Evolutionary conservation across 2,329 filamentous ascomycete species (phyloP).

Genomic region (Fusarium palustre): DNA sequence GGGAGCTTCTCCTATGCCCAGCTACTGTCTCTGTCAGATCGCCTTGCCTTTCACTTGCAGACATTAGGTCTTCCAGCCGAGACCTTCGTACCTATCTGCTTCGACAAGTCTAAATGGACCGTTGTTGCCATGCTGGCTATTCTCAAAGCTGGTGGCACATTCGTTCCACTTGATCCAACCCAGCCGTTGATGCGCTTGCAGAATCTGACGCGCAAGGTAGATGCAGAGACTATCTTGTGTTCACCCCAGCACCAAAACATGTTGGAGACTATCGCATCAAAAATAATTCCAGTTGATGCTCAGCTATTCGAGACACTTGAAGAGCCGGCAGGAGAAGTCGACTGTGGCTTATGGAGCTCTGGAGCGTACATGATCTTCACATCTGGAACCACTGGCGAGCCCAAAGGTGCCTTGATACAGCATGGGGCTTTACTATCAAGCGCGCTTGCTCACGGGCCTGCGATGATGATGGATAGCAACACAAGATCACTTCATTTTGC

Average conservation of each 20-base stretch:
- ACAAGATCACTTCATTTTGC: conserved; percentile 52
- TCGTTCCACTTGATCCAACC: conserved; percentile 41
- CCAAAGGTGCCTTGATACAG: conserved; percentile 40
- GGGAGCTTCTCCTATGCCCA: conserved; percentile 57
- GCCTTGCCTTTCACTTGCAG: conserved; percentile 48
- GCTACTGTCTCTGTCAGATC: conserved; percentile 54
- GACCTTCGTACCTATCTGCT: conserved; percentile 45
- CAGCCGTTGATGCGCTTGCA: conserved; percentile 37
- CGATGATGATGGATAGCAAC: conserved; percentile 40
- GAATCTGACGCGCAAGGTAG: conserved; percentile 29
- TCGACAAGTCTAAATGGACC: conserved; percentile 49
- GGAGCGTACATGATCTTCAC: conserved; percentile 45
- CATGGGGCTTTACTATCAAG: conserved; percentile 39
- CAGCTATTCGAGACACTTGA: conserved; percentile 20
- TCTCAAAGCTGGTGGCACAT: conserved; percentile 45
- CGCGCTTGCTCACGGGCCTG: conserved; percentile 34
- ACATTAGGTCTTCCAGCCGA: conserved; percentile 43
- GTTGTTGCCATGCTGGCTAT: conserved; percentile 47
- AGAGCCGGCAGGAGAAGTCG: background rate
- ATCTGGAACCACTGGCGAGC: conserved; percentile 33
- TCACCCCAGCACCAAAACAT: conserved; percentile 36
- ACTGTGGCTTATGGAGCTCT: conserved; percentile 20
- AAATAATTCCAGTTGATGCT: conserved; percentile 36
- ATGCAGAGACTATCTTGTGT: conserved; percentile 35
- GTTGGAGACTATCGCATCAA: conserved; percentile 21